Percentiles rank a stretch among this genome's conserved stretches.
These are phyloP conservation scores for Striga hermonthica DNA, from an alignment of 305 asterid species.

Conservation along the genomic window DNA sequence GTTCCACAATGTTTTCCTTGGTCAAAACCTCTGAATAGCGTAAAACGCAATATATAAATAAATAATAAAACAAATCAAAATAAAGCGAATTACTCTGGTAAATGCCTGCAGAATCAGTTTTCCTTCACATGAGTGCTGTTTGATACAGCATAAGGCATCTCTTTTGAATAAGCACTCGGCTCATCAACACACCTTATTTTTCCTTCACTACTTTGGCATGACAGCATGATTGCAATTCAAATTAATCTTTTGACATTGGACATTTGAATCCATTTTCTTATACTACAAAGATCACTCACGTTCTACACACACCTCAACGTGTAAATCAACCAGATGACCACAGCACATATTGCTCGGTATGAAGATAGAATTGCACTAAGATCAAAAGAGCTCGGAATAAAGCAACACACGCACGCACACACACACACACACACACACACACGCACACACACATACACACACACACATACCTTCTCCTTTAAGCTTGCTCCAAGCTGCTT, in stretches of 20 bases:
- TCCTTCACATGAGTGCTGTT: too few species aligned
- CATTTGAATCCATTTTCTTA: neutral
- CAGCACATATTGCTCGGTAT: neutral
- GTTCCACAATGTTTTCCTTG: constrained; percentile 92
- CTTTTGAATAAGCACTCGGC: too few species aligned
- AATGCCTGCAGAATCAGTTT: neutral
- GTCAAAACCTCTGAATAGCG: constrained; percentile 78
- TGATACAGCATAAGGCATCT: too few species aligned
- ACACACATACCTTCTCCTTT: constrained; percentile 76
- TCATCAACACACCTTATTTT: too few species aligned
- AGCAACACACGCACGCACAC: too few species aligned
- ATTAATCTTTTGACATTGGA: neutral
- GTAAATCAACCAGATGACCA: constrained; percentile 7
- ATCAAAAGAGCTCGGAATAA: neutral
- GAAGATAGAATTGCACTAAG: neutral
- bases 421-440: too few species aligned
- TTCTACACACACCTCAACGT: neutral
- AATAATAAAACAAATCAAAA: neutral
- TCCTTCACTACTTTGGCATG: too few species aligned
- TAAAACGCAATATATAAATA: neutral
- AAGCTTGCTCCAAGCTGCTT: constrained; percentile 95
- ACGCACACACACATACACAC: too few species aligned
- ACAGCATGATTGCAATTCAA: neutral
- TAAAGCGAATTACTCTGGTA: constrained; percentile 12
- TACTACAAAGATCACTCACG: neutral